A percentile compares a stretch with the other conserved stretches of the same genome.
Conservation (phyloP, 1,284 basidiomycete genomes). For the Cryptococcus sp. region DNA sequence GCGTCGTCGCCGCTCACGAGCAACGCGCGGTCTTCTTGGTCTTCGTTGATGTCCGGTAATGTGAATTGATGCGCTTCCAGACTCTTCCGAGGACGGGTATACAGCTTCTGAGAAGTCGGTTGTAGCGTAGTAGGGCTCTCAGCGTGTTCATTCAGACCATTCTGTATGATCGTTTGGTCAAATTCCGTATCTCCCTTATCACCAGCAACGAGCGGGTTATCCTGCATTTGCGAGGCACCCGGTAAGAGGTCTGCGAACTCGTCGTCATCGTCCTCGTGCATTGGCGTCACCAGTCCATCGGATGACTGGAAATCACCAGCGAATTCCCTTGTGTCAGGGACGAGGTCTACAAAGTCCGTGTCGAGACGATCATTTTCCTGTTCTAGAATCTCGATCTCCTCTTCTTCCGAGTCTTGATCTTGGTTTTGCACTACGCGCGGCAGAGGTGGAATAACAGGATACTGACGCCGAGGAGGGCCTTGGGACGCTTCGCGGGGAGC, state of each 20-base stretch:
- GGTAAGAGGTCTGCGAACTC: conserved; percentile 8
- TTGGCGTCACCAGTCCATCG: background rate
- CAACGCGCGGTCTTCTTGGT: conserved; percentile 27
- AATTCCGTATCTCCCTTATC: background rate
- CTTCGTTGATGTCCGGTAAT: conserved; percentile 19
- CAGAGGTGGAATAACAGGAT: too few species aligned
- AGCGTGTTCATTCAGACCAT: background rate
- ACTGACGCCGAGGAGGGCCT: too few species aligned
- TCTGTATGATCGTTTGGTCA: background rate
- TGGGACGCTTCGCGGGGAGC: too few species aligned
- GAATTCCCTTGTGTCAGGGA: background rate
- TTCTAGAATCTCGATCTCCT: conserved; percentile 5
- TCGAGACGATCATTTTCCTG: background rate
- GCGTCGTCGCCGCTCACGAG: conserved; percentile 1
- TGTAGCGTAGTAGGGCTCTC: background rate
- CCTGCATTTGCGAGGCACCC: background rate
- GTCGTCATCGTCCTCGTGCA: background rate
- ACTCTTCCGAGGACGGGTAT: conserved; percentile 8
- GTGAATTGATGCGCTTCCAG: conserved; percentile 16
- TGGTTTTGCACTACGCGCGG: too few species aligned
- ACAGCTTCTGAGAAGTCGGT: conserved; percentile 11
- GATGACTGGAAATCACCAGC: background rate
- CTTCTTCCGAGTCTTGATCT: background rate
- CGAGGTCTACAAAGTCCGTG: too few species aligned
- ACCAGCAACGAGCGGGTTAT: background rate